Conservation (phyloP, 192 early-diverging fungal species). For the Umbelopsis vinacea region DNA sequence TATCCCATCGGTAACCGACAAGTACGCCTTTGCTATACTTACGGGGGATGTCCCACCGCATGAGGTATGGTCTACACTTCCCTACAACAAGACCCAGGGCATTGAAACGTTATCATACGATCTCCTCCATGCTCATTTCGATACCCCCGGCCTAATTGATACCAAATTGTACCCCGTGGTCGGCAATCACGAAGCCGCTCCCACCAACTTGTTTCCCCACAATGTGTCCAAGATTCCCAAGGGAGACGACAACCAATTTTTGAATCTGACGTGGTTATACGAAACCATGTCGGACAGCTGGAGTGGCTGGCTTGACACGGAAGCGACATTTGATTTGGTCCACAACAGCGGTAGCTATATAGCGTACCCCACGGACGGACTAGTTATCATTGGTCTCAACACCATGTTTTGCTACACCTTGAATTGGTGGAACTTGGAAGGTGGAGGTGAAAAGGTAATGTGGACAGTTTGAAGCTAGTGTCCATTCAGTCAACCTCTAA, state of each 20-base stretch:
- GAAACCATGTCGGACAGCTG: slow-evolving; percentile 49
- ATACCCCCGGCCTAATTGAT: slow-evolving; percentile 30
- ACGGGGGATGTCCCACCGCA: slow-evolving; percentile 64
- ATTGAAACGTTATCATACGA: slow-evolving; percentile 45
- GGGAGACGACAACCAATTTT: slow-evolving; percentile 24
- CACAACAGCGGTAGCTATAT: slow-evolving; percentile 57
- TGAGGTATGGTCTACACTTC: slow-evolving; percentile 53
- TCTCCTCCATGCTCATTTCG: slow-evolving; percentile 39
- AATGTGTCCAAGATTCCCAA: slow-evolving; percentile 18
- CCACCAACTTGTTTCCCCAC: slow-evolving; percentile 47
- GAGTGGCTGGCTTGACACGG: slow-evolving; percentile 55
- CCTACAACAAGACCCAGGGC: slow-evolving; percentile 42
- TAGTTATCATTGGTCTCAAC: slow-evolving; percentile 58
- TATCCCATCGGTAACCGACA: slow-evolving; percentile 45
- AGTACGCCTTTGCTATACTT: slow-evolving; percentile 52
- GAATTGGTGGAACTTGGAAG: slow-evolving; percentile 58
- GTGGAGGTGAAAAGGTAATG: slow-evolving; percentile 39
- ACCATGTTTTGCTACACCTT: slow-evolving; percentile 64
- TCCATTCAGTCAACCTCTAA: too few species aligned
- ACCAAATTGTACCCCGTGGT: slow-evolving; percentile 52
- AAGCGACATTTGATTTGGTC: slow-evolving; percentile 34
- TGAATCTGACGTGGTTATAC: slow-evolving; percentile 52
- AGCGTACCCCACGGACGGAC: slow-evolving; percentile 44
- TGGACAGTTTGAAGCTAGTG: neutral
- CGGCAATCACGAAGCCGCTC: slow-evolving; percentile 61